Base-by-base conservation (phyloP, 2,329 filamentous ascomycete genomes). In the Apiospora pterosperma region DNA sequence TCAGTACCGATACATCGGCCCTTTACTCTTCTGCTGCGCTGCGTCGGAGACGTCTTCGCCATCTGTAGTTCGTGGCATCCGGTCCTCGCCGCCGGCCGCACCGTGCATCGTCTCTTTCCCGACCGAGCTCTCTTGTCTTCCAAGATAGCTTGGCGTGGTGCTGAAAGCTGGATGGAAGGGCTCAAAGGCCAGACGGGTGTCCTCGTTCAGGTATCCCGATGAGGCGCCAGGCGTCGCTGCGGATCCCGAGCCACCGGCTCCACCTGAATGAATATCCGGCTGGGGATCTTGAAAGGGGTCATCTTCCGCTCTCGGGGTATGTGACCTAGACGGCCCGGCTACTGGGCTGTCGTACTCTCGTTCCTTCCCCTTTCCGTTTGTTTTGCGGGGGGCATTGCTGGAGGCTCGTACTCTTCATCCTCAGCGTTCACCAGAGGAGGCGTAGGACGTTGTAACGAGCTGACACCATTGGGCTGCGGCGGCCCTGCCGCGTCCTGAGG, bases 91-190 rank as follows among this genome's bases (percentile, higher is more conserved):
- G 28, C 59, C 25, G 5, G 44, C 69, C 25, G 75, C 79, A 8
- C 78, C 80, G 59, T 80, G 78, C 80, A 80, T 81, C 10, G 76
- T 68, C 65, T 79, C 71, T 70, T 80, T 80, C 42, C 75, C 78
- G 48, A 77, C 63, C 23, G 78, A 78, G 63, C 79, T 80, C 19
- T 81, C 78, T 68, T 81, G 79, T 39, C 78, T 73, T 52, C 72
- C 74, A 2, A 75, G 48, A 61, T 79, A 79, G 67, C 77, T 77
- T 31, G 71, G 71, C 19, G 75, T 77, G 52, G 69, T 64, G 64
- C 69, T 69, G 62, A 76, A 76, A 5, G 75, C 76, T 2, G 76
- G 76, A 39, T 78, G 75, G 63, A 73, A 78, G 14, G 75, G 75
- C 63, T 77, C 76, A 59, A 69, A 74, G 10, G 72, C 70, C 14